phyloP scores from a whole-genome alignment of 129 eudicot genomes.

The Oenanthe sinensis region DNA sequence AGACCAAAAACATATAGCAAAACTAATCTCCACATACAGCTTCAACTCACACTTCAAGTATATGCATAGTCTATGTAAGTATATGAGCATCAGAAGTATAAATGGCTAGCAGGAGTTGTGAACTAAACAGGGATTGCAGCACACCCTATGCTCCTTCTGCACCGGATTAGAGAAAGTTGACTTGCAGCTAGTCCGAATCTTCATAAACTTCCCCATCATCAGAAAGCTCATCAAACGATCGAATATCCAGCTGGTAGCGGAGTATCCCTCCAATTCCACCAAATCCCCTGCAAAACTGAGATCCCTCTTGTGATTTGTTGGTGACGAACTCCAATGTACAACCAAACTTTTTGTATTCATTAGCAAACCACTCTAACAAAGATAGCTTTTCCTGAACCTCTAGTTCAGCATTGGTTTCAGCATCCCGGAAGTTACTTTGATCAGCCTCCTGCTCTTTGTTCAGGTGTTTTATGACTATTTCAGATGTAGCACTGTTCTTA shows the following conservation, averaged over 20 bases:
- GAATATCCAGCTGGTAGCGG: slow-evolving; percentile 32
- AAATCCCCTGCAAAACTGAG: slow-evolving; percentile 37
- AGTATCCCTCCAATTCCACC: slow-evolving; percentile 38
- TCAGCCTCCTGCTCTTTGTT: slow-evolving; percentile 28
- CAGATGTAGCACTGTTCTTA: slow-evolving; percentile 23
- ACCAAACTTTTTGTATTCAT: slow-evolving; percentile 30
- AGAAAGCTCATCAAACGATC: slow-evolving; percentile 30
- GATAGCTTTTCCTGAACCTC: slow-evolving; percentile 32
- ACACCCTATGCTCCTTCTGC: slow-evolving; percentile 14
- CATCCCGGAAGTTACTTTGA: slow-evolving; percentile 29
- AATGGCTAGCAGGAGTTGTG: background rate
- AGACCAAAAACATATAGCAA: background rate
- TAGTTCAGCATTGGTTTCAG: slow-evolving; percentile 22
- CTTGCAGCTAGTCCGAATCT: slow-evolving; percentile 32
- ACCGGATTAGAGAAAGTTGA: slow-evolving; percentile 19
- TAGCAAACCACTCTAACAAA: slow-evolving; percentile 37
- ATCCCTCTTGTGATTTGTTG: slow-evolving; percentile 34
- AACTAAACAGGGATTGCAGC: background rate
- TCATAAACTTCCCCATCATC: slow-evolving; percentile 25
- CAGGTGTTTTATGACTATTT: slow-evolving; percentile 24
- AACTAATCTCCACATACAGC: background rate
- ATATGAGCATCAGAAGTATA: background rate
- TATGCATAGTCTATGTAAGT: background rate
- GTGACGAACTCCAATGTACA: slow-evolving; percentile 34
- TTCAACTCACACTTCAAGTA: background rate